Percentiles rank a stretch among this genome's conserved stretches.
phyloP scores from a whole-genome alignment of 441 rosid species.

The Gossypium schwendimanii region DNA sequence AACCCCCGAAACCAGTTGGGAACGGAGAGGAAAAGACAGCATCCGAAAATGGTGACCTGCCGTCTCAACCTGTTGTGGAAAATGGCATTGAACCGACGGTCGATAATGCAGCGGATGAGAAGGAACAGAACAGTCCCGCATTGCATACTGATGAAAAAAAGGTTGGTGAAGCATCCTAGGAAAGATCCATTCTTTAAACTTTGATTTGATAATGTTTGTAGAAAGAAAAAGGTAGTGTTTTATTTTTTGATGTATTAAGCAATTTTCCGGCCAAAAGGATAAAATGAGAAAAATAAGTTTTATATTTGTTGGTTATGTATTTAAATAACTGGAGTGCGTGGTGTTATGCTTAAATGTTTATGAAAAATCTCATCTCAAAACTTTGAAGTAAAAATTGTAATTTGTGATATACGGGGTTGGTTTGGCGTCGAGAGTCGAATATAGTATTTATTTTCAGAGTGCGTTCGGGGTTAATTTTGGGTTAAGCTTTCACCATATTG shows the following conservation, averaged over 20 bases:
- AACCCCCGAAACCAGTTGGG: constrained; percentile 36
- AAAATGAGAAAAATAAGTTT: no score
- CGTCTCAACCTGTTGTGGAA: constrained; percentile 24
- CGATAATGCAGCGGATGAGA: constrained; percentile 28
- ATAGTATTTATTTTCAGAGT: no score
- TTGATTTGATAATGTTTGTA: neutral
- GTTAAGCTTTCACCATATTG: no score
- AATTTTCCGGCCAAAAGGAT: neutral
- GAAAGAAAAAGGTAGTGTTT: neutral
- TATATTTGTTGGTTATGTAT: no score
- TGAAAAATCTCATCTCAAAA: no score
- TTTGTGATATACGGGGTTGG: no score
- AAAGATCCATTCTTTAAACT: constrained; percentile 2
- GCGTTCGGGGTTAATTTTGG: no score
- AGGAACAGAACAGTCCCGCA: constrained; percentile 23
- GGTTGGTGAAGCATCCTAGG: constrained; percentile 9
- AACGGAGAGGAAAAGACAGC: constrained; percentile 32
- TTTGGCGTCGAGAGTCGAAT: no score
- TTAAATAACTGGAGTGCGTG: no score
- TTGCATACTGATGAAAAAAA: constrained; percentile 24
- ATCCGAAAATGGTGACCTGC: constrained; percentile 39
- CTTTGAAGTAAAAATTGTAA: no score
- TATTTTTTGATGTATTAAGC: neutral
- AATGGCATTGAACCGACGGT: constrained; percentile 35
- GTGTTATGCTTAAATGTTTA: no score